phyloP scores from a whole-genome alignment of 352 stramenopile genomes.

The Phytophthora nicotianae region DNA sequence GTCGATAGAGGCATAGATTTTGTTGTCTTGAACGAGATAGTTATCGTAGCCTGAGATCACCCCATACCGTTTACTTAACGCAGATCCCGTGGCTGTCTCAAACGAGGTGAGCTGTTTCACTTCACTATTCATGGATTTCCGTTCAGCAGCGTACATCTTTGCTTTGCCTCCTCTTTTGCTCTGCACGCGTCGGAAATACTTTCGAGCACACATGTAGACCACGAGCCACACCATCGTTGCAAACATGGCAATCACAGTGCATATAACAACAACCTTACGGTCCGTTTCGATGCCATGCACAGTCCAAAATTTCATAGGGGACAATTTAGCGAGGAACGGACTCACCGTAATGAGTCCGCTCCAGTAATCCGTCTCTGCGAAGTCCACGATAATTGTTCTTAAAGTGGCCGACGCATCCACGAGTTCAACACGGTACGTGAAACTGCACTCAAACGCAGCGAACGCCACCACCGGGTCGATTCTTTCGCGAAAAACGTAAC shows the following conservation, averaged over 20 bases:
- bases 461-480: constrained; percentile 38
- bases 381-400: constrained; percentile 19
- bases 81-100: constrained; percentile 25
- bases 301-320: constrained; percentile 22
- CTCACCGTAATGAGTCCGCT: constrained; percentile 15
- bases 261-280: constrained; percentile 12
- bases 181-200: constrained; percentile 15
- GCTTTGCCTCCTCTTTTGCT: constrained; percentile 5
- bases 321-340: constrained; percentile 15
- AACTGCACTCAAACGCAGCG: constrained; percentile 23
- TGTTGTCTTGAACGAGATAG: no score
- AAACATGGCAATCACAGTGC: constrained; percentile 27
- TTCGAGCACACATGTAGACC: constrained; percentile 28
- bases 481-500: constrained; percentile 32
- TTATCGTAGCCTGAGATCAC: constrained; percentile 32
- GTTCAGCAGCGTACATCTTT: constrained; percentile 24
- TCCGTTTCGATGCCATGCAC: constrained; percentile 14
- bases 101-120: constrained; percentile 18
- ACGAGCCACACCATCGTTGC: constrained; percentile 22
- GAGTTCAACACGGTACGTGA: constrained; percentile 22
- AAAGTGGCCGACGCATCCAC: constrained; percentile 6
- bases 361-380: constrained; percentile 19
- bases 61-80: constrained; percentile 27
- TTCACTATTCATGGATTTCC: background rate
- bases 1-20: constrained; percentile 26